A percentile compares a stretch with the other conserved stretches of the same genome.
phyloP scores from a whole-genome alignment of 176 grass and related monocot genomes.

The Aegilops umbellulata region DNA sequence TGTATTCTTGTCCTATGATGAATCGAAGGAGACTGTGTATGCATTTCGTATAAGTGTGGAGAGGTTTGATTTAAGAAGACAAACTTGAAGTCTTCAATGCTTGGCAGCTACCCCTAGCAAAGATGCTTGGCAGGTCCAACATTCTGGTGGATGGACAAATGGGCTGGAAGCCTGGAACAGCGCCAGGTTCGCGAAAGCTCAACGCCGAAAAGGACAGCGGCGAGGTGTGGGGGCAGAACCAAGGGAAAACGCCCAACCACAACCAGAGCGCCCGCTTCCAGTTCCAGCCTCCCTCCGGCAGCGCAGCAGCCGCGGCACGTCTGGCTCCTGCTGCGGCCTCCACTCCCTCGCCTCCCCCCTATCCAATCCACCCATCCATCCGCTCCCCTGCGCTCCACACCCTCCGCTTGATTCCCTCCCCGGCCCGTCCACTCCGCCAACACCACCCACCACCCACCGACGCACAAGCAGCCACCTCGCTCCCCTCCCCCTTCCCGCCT shows the following conservation, averaged over 20 bases:
- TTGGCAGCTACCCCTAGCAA: too few relatives aligned
- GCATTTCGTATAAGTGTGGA: too few relatives aligned
- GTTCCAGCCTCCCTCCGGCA: too few relatives aligned
- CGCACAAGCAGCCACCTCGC: background rate
- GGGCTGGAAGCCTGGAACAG: background rate
- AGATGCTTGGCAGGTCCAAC: background rate
- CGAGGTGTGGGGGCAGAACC: background rate
- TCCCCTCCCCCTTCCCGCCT: background rate
- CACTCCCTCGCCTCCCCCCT: background rate
- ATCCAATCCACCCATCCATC: slow-evolving; percentile 12
- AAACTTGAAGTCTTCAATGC: too few relatives aligned
- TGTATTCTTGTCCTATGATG: too few relatives aligned
- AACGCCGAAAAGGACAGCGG: slow-evolving; percentile 3
- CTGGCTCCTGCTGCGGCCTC: background rate
- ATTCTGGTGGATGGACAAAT: background rate
- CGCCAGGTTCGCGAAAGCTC: slow-evolving; percentile 3
- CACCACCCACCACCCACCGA: background rate
- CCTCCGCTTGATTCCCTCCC: background rate
- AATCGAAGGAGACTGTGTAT: too few relatives aligned
- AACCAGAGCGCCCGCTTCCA: too few relatives aligned
- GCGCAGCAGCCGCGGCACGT: background rate
- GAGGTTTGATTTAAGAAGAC: too few relatives aligned
- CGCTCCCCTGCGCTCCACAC: slow-evolving; percentile 15
- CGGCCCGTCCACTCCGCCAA: background rate
- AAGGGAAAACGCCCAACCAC: background rate